Base-by-base conservation (phyloP, 345 rosid species). In the Rubroshorea leprosula region DNA sequence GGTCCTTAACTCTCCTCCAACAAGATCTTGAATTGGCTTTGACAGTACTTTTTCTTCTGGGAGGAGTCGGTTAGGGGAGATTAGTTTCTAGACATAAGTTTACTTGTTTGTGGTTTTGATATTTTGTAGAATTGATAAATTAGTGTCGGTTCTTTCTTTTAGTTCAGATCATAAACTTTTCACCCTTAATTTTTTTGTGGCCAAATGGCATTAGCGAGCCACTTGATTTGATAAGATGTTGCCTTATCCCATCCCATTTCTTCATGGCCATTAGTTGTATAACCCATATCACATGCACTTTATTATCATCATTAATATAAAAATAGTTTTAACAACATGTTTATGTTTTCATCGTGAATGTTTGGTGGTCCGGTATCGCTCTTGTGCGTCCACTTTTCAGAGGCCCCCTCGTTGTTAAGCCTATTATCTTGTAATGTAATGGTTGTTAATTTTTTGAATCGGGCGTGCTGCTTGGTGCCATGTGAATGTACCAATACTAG, bases 31-130 rank as follows among this genome's bases (percentile, higher is more conserved):
- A n/a, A n/a, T 49, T 22, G 47, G 60, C 55, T 54, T 51, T 55
- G 52, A 38, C 54, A 18, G 46, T 21, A 39, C 12, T n/a, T n/a
- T n/a, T n/a, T n/a, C 29, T 12, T 58, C 61, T 46, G 26, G 59
- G 60, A 41, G 24, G 60, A 35, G 41, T 35, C 68, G 60, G 57
- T 60, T 58, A 60, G 70, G 4, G 57, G 43, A 38, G 71, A 70
- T 60, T 56, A 64, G 65, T 72, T 50, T 49, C 60, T 49, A 71
- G 57, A 72, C 55, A 59, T 31, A 24, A 57, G 63, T 65, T 51
- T 25, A 26, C n/a, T 59, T 65, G 61, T 59, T 44, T 22, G 44
- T 53, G 19, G 11, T 54, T 49, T n/a, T 52, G 53, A 68, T 62
- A 27, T 65, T 63, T 55, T 62, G 68, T 75, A 68, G 68, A 29